phyloP scores from a whole-genome alignment of 1,284 basidiomycete genomes.

The Cryptococcus floricola region DNA sequence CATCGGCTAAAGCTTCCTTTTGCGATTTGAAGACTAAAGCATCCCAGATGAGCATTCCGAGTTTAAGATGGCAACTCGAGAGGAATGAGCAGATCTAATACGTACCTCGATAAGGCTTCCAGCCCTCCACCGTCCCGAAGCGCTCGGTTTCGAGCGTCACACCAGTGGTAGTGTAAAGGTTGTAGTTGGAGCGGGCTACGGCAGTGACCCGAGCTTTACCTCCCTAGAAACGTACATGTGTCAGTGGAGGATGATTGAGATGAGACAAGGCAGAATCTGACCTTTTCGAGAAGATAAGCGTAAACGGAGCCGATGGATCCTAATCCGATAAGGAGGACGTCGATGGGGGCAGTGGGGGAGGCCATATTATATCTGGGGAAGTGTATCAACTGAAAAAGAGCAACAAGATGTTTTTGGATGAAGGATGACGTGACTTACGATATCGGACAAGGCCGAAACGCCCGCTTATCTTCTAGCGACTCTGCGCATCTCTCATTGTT shows the following conservation, averaged over 20 bases:
- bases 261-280: slow-evolving; percentile 12
- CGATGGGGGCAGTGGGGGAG: slow-evolving; percentile 11
- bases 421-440: background rate
- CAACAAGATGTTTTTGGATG: background rate
- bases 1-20: slow-evolving; percentile 55
- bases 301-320: slow-evolving; percentile 56
- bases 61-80: too few relatives aligned
- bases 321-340: slow-evolving; percentile 53
- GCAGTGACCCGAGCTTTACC: slow-evolving; percentile 65
- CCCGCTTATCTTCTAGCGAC: too few relatives aligned
- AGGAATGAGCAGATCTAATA: too few relatives aligned
- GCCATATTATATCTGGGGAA: background rate
- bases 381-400: background rate
- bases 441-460: background rate
- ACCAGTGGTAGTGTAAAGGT: slow-evolving; percentile 54
- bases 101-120: slow-evolving; percentile 62
- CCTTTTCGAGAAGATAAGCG: slow-evolving; percentile 59
- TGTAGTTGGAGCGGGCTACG: slow-evolving; percentile 69
- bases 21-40: slow-evolving; percentile 62
- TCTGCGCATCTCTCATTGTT: too few relatives aligned
- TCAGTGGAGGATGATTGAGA: background rate
- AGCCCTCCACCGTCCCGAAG: slow-evolving; percentile 59
- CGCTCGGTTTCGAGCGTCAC: slow-evolving; percentile 59
- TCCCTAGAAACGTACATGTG: slow-evolving; percentile 34
- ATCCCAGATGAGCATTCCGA: too few relatives aligned